Evolutionary conservation across 108 stramenopile genomes (phyloP).

Genomic region (Schizochytrium sp.): DNA sequence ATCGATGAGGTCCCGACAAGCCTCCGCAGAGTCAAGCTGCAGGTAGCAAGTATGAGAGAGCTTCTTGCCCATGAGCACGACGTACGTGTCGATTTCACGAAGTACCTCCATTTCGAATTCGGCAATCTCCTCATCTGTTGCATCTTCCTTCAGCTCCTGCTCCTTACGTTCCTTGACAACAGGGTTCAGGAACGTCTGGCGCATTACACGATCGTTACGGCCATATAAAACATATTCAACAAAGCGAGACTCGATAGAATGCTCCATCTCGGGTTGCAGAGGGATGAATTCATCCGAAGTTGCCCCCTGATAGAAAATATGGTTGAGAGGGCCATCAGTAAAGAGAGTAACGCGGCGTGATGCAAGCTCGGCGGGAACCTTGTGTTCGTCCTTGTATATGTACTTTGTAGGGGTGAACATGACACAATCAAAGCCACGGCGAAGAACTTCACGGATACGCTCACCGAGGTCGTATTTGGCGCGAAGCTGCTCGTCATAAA

Average conservation of each 20-base stretch:
- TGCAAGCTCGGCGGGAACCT: conserved; percentile 17
- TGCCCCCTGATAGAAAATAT: conserved; percentile 38
- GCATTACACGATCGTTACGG: not conserved
- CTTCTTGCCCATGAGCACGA: conserved; percentile 42
- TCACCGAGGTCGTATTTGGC: conserved; percentile 32
- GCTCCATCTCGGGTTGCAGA: conserved; percentile 6
- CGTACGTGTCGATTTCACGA: conserved; percentile 35
- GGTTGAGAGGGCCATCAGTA: not conserved
- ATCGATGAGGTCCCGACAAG: conserved; percentile 21
- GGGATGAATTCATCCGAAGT: conserved; percentile 9
- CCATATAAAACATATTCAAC: conserved; percentile 48
- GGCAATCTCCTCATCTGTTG: not conserved
- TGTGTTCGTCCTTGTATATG: not conserved
- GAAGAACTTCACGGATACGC: conserved; percentile 9
- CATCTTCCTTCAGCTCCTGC: not conserved
- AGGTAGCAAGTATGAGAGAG: not conserved
- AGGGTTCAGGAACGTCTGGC: conserved; percentile 19
- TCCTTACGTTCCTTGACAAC: not conserved
- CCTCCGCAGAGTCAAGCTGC: conserved; percentile 49
- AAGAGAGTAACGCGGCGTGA: conserved; percentile 27
- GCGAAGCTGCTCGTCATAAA: conserved; percentile 25
- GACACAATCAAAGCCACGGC: conserved; percentile 57
- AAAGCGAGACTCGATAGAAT: conserved; percentile 12
- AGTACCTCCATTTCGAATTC: not conserved
- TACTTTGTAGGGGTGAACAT: conserved; percentile 52